These are phyloP conservation scores for Euptelea pleiosperma DNA, from an alignment of 164 flowering plant species.

Conservation along the genomic window DNA sequence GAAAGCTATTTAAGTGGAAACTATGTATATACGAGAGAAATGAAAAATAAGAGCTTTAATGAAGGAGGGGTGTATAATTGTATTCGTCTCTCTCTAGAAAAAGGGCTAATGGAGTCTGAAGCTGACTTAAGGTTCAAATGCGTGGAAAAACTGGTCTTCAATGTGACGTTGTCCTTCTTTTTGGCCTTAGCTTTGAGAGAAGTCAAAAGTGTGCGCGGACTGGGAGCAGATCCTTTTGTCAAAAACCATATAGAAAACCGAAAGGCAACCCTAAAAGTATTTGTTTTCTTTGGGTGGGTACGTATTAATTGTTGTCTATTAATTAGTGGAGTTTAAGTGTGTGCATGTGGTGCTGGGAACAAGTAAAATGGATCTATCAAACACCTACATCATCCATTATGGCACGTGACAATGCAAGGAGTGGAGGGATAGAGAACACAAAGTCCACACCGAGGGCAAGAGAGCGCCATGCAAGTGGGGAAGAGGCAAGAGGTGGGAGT, in stretches of 20 bases:
- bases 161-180: background rate
- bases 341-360: constrained; percentile 1
- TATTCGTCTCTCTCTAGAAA: no score
- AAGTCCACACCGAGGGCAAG: background rate
- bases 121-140: background rate
- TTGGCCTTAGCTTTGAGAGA: background rate
- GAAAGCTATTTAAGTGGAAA: background rate
- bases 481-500: background rate
- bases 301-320: background rate
- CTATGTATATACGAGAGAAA: background rate
- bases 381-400: background rate
- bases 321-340: constrained; percentile 14
- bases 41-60: no score
- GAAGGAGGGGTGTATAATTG: no score
- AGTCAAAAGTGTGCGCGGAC: background rate
- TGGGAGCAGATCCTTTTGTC: background rate
- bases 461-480: background rate
- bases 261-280: background rate
- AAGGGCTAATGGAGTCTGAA: background rate
- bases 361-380: background rate
- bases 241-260: background rate
- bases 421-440: background rate
- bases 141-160: constrained; percentile 2
- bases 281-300: constrained; percentile 2
- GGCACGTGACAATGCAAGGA: background rate